These are phyloP conservation scores for Dactylellina drechsleri DNA, from an alignment of 2,329 filamentous ascomycete species.

Conservation along the genomic window DNA sequence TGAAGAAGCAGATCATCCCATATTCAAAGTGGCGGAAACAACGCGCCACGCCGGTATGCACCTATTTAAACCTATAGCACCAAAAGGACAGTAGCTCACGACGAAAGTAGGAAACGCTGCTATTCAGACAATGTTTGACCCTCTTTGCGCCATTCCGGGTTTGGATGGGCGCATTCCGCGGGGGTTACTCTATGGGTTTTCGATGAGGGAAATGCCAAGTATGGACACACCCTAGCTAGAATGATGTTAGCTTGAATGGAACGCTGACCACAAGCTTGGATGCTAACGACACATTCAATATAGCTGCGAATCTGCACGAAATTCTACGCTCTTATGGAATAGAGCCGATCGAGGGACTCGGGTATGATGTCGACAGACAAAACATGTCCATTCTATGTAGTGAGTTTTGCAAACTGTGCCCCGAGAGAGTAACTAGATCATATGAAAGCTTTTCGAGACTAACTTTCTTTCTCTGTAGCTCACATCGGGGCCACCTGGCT, in stretches of 20 bases:
- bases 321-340: constrained; percentile 33
- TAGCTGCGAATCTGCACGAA: constrained; percentile 39
- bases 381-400: constrained; percentile 48
- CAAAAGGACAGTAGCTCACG: too few species aligned
- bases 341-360: constrained; percentile 36
- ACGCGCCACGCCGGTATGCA: constrained; percentile 38
- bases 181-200: constrained; percentile 46
- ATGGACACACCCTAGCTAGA: not conserved
- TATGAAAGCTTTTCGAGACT: not conserved
- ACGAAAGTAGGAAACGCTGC: constrained; percentile 39
- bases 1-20: constrained; percentile 34
- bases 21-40: constrained; percentile 42
- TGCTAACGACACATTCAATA: not conserved
- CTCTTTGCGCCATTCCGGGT: constrained; percentile 35
- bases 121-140: constrained; percentile 49
- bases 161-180: constrained; percentile 40
- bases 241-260: too few species aligned
- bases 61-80: too few species aligned
- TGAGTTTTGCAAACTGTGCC: constrained; percentile 13
- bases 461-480: constrained; percentile 12
- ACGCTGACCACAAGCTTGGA: too few species aligned
- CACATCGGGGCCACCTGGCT: constrained; percentile 48
- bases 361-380: constrained; percentile 41
- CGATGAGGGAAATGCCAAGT: constrained; percentile 52
- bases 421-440: not conserved